Percentiles rank a stretch among this genome's conserved stretches.
Conservation (phyloP, 2,329 filamentous ascomycete genomes). For the Ceratocystis alfenasii region DNA sequence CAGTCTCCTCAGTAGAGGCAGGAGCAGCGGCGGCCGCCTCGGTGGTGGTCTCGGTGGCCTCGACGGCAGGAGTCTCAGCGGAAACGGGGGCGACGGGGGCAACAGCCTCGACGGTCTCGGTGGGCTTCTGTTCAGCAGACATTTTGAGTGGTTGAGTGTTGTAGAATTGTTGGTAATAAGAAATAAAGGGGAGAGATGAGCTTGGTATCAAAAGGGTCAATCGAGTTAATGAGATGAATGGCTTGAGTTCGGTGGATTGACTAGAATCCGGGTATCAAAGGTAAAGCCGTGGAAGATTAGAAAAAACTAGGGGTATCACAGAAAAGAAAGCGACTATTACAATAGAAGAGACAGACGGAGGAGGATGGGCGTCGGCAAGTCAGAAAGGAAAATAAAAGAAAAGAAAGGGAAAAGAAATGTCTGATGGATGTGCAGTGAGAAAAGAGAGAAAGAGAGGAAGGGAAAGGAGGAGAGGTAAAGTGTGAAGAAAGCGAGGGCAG, state of each 20-base stretch:
- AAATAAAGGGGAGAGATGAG: conserved; percentile 24
- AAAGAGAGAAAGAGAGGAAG: conserved; percentile 30
- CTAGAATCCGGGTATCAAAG: conserved; percentile 23
- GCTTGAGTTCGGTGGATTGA: conserved; percentile 18
- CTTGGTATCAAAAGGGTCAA: not conserved
- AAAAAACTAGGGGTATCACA: conserved; percentile 30
- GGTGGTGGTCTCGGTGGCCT: conserved; percentile 29
- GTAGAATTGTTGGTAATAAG: conserved; percentile 1
- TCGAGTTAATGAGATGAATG: conserved; percentile 19
- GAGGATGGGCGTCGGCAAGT: conserved; percentile 30
- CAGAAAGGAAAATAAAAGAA: conserved; percentile 40
- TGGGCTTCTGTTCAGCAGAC: conserved; percentile 62
- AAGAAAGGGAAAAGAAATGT: conserved; percentile 29
- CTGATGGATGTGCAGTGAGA: conserved; percentile 24
- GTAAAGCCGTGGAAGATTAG: conserved; percentile 22
- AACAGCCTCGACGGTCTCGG: conserved; percentile 36
- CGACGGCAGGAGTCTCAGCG: conserved; percentile 30
- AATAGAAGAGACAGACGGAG: conserved; percentile 25
- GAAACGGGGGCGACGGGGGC: conserved; percentile 36
- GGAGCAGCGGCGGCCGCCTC: conserved; percentile 36
- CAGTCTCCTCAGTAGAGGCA: conserved; percentile 31
- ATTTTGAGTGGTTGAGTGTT: conserved; percentile 39
- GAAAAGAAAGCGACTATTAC: conserved; percentile 31
- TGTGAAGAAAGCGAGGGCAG: conserved; percentile 28
- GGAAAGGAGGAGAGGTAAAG: conserved; percentile 27